Evolutionary conservation across 2,329 filamentous ascomycete genomes (phyloP).

Genomic region (Xylariaceae sp.): DNA sequence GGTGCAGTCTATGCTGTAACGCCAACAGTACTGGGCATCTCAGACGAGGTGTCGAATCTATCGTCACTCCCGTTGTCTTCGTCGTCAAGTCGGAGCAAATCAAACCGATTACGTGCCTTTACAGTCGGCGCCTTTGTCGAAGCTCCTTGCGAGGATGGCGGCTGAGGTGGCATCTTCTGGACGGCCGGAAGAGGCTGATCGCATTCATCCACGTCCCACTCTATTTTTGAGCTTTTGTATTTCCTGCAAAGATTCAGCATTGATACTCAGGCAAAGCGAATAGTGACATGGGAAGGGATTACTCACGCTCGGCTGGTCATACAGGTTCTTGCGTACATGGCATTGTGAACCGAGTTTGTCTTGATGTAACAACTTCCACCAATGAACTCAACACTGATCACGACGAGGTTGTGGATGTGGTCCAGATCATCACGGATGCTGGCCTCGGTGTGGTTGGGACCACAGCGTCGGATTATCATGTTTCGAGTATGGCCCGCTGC

Average conservation of each 20-base stretch:
- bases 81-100: constrained; percentile 28
- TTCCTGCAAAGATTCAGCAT: no score
- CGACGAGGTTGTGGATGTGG: constrained; percentile 74
- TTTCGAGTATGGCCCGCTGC: constrained; percentile 67
- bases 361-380: constrained; percentile 62
- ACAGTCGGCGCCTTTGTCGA: constrained; percentile 11
- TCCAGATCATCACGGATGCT: constrained; percentile 69
- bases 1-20: constrained; percentile 21
- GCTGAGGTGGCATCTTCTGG: constrained; percentile 22
- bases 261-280: constrained; percentile 27
- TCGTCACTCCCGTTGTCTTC: constrained; percentile 29
- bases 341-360: constrained; percentile 73
- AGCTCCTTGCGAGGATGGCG: constrained; percentile 8
- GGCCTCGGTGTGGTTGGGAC: constrained; percentile 56
- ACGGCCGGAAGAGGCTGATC: constrained; percentile 48
- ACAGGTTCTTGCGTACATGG: constrained; percentile 71
- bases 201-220: constrained; percentile 72
- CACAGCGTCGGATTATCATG: constrained; percentile 61
- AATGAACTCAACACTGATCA: constrained; percentile 61
- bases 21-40: constrained; percentile 25
- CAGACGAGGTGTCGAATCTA: constrained; percentile 31
- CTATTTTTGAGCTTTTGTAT: constrained; percentile 68
- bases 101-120: constrained; percentile 26
- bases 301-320: constrained; percentile 63
- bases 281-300: neutral